These are phyloP conservation scores for Oxyria digyna DNA, from an alignment of 148 eudicot species.

Conservation along the genomic window DNA sequence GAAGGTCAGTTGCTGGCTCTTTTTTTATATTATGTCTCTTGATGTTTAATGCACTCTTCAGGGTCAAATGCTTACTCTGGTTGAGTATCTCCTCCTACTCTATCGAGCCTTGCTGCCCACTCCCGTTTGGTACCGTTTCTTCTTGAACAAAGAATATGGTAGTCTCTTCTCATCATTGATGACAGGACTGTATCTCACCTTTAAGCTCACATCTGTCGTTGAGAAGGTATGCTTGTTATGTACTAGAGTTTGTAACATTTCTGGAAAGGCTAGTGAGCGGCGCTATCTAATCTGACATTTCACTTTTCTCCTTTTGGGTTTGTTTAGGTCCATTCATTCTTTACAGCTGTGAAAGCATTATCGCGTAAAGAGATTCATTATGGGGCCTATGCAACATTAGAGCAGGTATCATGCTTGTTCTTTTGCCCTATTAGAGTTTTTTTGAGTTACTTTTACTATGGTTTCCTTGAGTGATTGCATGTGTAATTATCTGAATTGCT, in stretches of 20 bases:
- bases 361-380: constrained; percentile 68
- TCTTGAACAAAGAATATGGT: constrained; percentile 89
- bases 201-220: constrained; percentile 90
- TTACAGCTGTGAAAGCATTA: constrained; percentile 54
- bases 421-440: background rate
- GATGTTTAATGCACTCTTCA: constrained; percentile 20
- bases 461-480: too few relatives aligned
- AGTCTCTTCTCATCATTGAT: constrained; percentile 84
- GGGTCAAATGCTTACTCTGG: constrained; percentile 92
- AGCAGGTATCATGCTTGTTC: constrained; percentile 37
- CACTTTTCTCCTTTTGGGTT: background rate
- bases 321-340: constrained; percentile 52
- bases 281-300: background rate
- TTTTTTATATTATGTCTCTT: constrained; percentile 6
- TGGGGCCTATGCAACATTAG: constrained; percentile 75
- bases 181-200: constrained; percentile 85
- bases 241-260: background rate
- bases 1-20: background rate
- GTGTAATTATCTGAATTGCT: background rate
- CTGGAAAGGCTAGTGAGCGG: background rate
- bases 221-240: constrained; percentile 46
- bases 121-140: constrained; percentile 94
- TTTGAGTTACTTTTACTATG: background rate
- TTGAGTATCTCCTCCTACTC: constrained; percentile 70
- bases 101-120: constrained; percentile 93